Evolutionary conservation across 192 early-diverging fungal species (phyloP).

Genomic region (Umbelopsis vinacea): DNA sequence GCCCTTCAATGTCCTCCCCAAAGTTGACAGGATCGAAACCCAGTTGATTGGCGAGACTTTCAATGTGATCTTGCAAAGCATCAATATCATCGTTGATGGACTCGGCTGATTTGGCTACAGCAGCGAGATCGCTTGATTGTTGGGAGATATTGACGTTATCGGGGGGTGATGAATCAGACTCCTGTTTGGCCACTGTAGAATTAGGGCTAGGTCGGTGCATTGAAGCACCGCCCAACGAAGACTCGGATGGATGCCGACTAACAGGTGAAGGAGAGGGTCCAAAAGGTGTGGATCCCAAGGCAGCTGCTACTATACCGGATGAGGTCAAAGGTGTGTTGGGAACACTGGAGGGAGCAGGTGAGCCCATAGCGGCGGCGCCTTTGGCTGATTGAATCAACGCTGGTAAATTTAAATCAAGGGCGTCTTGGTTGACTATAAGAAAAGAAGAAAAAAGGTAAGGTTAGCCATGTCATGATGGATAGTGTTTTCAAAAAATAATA

Average conservation of each 20-base stretch:
- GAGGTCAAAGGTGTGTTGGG: not conserved
- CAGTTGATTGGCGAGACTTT: conserved; percentile 25
- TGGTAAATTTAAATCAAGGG: conserved; percentile 3
- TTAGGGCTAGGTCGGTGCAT: not conserved
- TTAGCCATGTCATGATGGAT: too few species aligned
- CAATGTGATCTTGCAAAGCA: conserved; percentile 27
- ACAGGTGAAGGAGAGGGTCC: not conserved
- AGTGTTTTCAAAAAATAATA: too few species aligned
- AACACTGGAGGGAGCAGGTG: not conserved
- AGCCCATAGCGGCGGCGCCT: not conserved
- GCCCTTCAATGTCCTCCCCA: conserved; percentile 22
- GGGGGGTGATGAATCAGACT: not conserved
- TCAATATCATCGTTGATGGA: conserved; percentile 35
- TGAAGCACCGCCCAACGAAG: not conserved
- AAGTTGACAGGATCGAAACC: conserved; percentile 30
- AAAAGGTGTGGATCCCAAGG: conserved; percentile 1
- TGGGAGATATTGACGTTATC: conserved; percentile 21
- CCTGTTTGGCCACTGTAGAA: not conserved
- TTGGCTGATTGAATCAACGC: conserved; percentile 13
- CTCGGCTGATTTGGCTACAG: conserved; percentile 23
- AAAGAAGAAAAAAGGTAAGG: not conserved
- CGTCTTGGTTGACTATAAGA: conserved; percentile 7
- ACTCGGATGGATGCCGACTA: not conserved
- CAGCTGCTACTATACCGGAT: not conserved
- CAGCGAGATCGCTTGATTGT: conserved; percentile 21